Evolutionary conservation across 2,329 filamentous ascomycete species (phyloP), one percentile per base, ranked within the genome.

Genomic region (Penicillium psychrosexuale): DNA sequence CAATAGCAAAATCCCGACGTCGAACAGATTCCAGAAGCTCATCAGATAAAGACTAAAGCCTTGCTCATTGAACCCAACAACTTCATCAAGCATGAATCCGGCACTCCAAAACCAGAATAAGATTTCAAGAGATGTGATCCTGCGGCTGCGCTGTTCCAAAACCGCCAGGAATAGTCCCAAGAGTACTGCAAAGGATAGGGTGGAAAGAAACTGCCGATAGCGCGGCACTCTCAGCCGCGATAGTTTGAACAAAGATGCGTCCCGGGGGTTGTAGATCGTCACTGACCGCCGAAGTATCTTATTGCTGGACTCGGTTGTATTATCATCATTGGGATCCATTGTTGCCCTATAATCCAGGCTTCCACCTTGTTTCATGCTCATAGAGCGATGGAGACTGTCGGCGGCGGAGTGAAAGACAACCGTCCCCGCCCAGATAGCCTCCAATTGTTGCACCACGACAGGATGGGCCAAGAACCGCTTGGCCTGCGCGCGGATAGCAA

Each of bases 91-190:
- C 91, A 97, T 96, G 73, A 95, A 97, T 0, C 93, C 93, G 27
- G 91, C 90, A 69, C 91, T 96, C 92, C 93, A 97, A 72, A 97
- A 90, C 93, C 93, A 97, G 74, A 97, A 97, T 12, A 96, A 72
- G 15, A 97, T 78, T 71, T 97, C 93, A 9, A 97, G 77, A 0
- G 84, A 83, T 1, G 91, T 96, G 66, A 97, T 96, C 49, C 86
- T 82, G 51, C 87, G 82, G 3, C 90, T 93, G 56, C 90, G 84
- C 67, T 89, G 79, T 11, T 83, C 78, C 3, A 97, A 81, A 9
- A 97, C 91, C 9, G 91, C 88, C 17, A 97, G 77, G 70, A 96
- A 97, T 11, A 97, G 80, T 13, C 85, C 87, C 37, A 97, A 86
- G 69, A 97, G 80, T 43, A 96, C 84, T 22, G 89, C 90, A 52